These are phyloP conservation scores for Agrocybe praecox DNA, from an alignment of 768 basidiomycete genomes.

Conservation along the genomic window DNA sequence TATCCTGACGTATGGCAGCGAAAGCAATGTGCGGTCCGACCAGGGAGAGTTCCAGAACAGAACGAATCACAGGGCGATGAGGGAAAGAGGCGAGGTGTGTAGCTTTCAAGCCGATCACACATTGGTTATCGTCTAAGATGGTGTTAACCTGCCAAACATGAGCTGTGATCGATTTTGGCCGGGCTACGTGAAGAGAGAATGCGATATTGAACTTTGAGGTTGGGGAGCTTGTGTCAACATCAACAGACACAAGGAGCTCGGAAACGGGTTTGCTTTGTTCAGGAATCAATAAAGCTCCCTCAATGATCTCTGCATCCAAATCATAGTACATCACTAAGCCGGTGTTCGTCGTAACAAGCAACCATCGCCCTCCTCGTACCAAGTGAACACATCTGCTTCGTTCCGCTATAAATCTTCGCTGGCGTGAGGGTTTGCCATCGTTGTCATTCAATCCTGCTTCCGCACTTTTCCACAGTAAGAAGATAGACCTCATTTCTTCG, in stretches of 20 bases:
- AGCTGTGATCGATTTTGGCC: not conserved
- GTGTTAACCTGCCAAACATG: not conserved
- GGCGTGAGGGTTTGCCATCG: not conserved
- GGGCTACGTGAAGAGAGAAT: not conserved
- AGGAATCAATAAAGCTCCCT: no score
- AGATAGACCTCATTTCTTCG: constrained; percentile 2
- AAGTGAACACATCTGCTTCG: not conserved
- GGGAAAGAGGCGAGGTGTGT: not conserved
- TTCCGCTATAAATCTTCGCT: not conserved
- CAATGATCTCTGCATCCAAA: constrained; percentile 1
- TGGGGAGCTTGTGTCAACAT: no score
- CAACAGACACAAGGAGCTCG: no score
- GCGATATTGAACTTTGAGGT: no score
- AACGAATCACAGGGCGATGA: not conserved
- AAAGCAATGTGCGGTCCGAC: not conserved
- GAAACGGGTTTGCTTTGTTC: no score
- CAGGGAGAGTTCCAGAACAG: not conserved
- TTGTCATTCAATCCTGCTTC: not conserved
- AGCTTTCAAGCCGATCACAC: not conserved
- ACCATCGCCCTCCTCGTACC: constrained; percentile 10
- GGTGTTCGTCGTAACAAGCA: not conserved
- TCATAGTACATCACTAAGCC: constrained; percentile 5
- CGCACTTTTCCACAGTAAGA: constrained; percentile 1
- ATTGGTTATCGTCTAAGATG: not conserved
- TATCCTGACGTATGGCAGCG: not conserved